Evolutionary conservation across 2,329 filamentous ascomycete genomes (phyloP).

Genomic region (Ascochyta pisi): DNA sequence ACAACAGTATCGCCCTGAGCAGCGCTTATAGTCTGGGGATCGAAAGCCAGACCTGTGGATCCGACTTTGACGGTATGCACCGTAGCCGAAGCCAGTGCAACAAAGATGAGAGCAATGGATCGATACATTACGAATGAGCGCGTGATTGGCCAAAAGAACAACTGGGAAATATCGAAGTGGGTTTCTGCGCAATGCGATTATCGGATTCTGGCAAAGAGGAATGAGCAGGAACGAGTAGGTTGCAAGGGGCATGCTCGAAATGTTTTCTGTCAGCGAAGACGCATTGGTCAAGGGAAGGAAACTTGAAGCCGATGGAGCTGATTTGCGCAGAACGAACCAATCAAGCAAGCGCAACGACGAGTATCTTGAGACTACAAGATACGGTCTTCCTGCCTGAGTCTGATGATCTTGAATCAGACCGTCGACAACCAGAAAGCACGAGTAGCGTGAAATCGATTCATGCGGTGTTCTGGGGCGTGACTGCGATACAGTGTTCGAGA

Average conservation of each 20-base stretch:
- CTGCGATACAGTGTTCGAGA: too few species aligned
- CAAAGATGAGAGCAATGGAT: background rate
- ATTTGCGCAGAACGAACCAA: too few species aligned
- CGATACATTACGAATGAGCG: background rate
- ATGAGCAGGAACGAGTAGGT: constrained; percentile 6
- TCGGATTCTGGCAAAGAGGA: background rate
- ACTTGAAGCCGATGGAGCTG: background rate
- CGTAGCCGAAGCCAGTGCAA: constrained; percentile 13
- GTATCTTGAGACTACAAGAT: too few species aligned
- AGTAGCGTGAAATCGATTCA: too few species aligned
- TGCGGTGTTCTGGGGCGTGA: too few species aligned
- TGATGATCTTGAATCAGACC: too few species aligned
- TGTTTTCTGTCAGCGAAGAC: background rate
- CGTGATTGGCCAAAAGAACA: background rate
- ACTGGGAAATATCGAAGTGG: background rate
- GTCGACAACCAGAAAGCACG: too few species aligned
- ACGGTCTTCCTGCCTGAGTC: too few species aligned
- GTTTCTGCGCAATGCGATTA: background rate
- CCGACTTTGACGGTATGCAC: constrained; percentile 28
- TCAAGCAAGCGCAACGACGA: too few species aligned
- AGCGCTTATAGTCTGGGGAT: constrained; percentile 21
- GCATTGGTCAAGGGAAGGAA: background rate
- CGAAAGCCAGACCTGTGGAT: constrained; percentile 10
- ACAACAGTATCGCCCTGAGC: constrained; percentile 23
- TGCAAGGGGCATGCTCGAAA: background rate